Base-by-base conservation (phyloP, 345 rosid genomes). In the Cochlearia excelsa region DNA sequence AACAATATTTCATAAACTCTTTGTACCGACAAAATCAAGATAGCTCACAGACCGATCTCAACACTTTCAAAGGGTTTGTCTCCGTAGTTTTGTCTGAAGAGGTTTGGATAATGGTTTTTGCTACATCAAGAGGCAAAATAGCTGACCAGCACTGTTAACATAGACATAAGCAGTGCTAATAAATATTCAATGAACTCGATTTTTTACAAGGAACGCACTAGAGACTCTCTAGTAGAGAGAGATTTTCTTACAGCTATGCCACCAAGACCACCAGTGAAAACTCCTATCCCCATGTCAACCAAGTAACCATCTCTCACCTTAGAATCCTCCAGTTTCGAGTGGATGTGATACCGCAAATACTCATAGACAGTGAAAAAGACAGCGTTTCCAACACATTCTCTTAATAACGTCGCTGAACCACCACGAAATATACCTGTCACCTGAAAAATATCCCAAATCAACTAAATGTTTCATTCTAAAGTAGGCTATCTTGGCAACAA, bases 31-130 rank as follows among this genome's bases (percentile, higher is more conserved):
- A 61, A 40, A 45, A 54, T 46, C 5, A 42, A 54, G 58, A 51
- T 37, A 26, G 51, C 7, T 26, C 45, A 56, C 88, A 46, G 72
- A 94, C 97, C 11, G 79, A 76, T 69, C 82, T 77, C 77, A 94
- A 70, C 56, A 94, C 83, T 69, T 33, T 68, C 40, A 90, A 81
- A 41, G 96, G 96, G 68, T 87, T 89, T 65, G 81, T 76, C 26
- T 86, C 66, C 30, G 74, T 69, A 67, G 64, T 68, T 72, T 73
- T 80, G 60, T 82, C 86, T 46, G 83, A 75, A 59, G 84, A 59
- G 41, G 95, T 93, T 77, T 93, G 97, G 64, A 87, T 93, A 38
- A 93, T 80, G 34, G 97, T 93, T 77, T 93, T 93, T 2, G 95
- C 96, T 51, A 92, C 93, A 59, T 86, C 96, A 63, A 88, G 66